Evolutionary conservation across 306 rosid genomes (phyloP).

Genomic region (Acacia crassicarpa): DNA sequence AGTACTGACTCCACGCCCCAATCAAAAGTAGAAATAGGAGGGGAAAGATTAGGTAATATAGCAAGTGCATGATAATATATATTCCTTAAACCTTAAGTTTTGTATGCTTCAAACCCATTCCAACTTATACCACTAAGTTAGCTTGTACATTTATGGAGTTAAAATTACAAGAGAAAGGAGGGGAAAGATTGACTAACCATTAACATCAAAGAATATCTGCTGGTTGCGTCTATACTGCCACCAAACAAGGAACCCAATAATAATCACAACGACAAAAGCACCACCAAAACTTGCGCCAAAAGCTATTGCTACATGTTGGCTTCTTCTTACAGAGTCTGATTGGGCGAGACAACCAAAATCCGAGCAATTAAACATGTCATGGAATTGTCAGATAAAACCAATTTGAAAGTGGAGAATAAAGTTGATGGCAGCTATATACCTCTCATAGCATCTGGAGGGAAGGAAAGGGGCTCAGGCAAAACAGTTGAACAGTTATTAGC

Average conservation of each 20-base stretch:
- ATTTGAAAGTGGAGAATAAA: background rate
- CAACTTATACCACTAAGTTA: slow-evolving; percentile 5
- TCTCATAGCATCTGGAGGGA: slow-evolving; percentile 66
- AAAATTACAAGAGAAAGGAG: background rate
- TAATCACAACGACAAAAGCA: slow-evolving; percentile 57
- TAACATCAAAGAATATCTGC: slow-evolving; percentile 96
- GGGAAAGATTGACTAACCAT: slow-evolving; percentile 49
- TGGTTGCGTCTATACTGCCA: slow-evolving; percentile 87
- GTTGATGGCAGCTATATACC: slow-evolving; percentile 44
- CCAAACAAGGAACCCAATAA: slow-evolving; percentile 73
- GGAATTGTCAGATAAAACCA: slow-evolving; percentile 7
- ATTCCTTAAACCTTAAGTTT: background rate
- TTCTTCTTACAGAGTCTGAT: slow-evolving; percentile 52
- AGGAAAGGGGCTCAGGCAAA: slow-evolving; percentile 89
- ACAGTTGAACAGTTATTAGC: slow-evolving; percentile 74
- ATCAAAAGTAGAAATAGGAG: background rate
- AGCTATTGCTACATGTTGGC: slow-evolving; percentile 73
- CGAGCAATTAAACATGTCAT: slow-evolving; percentile 30
- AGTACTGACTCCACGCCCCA: background rate
- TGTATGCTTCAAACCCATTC: background rate
- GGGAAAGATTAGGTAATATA: background rate
- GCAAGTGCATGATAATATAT: background rate
- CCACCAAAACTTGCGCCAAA: slow-evolving; percentile 87
- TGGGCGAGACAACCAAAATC: slow-evolving; percentile 51
- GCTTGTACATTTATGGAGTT: background rate